A percentile compares a stretch with the other conserved stretches of the same genome.
Conservation (phyloP, 1,284 basidiomycete species). For the Amylostereum areolatum region DNA sequence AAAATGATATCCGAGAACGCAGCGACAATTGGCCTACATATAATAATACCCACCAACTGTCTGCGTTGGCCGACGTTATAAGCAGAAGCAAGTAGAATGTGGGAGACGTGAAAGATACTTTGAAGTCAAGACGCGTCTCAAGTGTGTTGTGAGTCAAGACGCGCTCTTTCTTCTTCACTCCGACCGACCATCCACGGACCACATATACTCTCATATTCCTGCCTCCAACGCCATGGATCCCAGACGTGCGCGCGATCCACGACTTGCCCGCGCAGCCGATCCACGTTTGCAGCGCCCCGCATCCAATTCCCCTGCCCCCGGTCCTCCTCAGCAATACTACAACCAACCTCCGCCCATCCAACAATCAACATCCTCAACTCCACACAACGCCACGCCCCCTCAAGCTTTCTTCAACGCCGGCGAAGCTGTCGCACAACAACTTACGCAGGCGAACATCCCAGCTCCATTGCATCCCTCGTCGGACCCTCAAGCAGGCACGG, state of each 20-base stretch:
- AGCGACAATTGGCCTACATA: too few relatives aligned
- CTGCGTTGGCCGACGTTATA: too few relatives aligned
- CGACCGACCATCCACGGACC: too few relatives aligned
- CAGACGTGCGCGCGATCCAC: constrained; percentile 71
- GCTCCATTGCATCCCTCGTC: constrained; percentile 3
- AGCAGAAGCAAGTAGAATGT: too few relatives aligned
- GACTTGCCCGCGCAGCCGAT: constrained; percentile 59
- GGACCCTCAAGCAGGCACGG: constrained; percentile 2
- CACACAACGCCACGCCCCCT: constrained; percentile 31
- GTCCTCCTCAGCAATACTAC: constrained; percentile 10
- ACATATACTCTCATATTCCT: too few relatives aligned
- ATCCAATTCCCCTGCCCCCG: constrained; percentile 34
- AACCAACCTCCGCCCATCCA: constrained; percentile 10
- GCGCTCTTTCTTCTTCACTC: too few relatives aligned
- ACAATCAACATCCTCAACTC: constrained; percentile 12
- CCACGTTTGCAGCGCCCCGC: constrained; percentile 54
- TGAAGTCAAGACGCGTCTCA: too few relatives aligned
- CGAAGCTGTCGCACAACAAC: constrained; percentile 13
- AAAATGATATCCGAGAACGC: too few relatives aligned
- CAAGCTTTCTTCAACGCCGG: constrained; percentile 22
- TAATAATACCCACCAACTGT: too few relatives aligned
- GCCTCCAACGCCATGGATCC: constrained; percentile 58
- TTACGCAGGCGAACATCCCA: constrained; percentile 6
- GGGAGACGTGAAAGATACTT: too few relatives aligned
- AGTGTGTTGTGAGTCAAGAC: too few relatives aligned